Evolutionary conservation across 2,329 filamentous ascomycete genomes (phyloP).

Genomic region (Fusarium camptoceras): DNA sequence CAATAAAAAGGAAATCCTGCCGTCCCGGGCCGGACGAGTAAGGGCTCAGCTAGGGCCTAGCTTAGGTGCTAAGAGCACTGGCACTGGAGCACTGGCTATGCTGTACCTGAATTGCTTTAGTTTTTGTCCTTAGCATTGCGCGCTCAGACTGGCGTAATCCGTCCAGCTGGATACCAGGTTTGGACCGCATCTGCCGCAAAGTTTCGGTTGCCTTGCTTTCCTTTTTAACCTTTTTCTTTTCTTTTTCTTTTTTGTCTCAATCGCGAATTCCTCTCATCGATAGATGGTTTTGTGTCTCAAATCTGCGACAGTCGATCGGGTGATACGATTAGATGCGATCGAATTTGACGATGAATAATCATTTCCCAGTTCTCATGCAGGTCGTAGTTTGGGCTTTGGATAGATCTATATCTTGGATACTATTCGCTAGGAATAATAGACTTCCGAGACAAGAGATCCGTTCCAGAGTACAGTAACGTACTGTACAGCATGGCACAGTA

Average conservation of each 20-base stretch:
- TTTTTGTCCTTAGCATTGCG: constrained; percentile 8
- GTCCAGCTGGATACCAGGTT: constrained; percentile 19
- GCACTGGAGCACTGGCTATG: background rate
- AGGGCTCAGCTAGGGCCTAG: background rate
- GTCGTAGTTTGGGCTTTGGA: background rate
- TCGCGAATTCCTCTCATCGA: background rate
- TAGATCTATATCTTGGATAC: background rate
- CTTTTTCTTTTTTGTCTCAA: background rate
- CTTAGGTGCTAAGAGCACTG: background rate
- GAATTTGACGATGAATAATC: background rate
- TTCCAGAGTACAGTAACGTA: background rate
- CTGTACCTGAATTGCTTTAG: background rate
- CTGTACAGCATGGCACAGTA: background rate
- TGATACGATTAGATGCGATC: background rate
- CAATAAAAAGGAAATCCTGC: constrained; percentile 17
- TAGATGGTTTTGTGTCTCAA: constrained; percentile 16
- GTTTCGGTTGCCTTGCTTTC: background rate
- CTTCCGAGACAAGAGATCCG: constrained; percentile 13
- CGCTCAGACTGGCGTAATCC: constrained; percentile 42
- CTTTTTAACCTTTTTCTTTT: constrained; percentile 5
- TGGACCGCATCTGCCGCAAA: constrained; percentile 19
- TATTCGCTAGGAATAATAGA: constrained; percentile 1
- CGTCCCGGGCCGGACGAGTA: constrained; percentile 13
- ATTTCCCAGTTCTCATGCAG: constrained; percentile 14
- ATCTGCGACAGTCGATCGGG: constrained; percentile 15